Evolutionary conservation across 2,329 filamentous ascomycete species (phyloP), one percentile per base, ranked within the genome.

Genomic region (Colletotrichum siamense): DNA sequence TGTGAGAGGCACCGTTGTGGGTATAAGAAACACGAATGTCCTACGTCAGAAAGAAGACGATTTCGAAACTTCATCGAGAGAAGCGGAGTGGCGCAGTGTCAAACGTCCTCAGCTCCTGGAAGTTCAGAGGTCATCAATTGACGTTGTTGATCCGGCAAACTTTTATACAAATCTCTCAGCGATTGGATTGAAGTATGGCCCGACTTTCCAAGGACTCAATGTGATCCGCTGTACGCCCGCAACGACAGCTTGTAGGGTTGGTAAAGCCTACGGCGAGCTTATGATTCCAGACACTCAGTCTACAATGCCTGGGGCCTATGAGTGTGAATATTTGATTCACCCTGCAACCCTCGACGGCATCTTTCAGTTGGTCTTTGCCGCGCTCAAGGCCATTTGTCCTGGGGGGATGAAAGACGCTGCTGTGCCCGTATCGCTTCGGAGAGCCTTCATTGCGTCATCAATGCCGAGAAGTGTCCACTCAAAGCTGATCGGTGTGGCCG

Each of bases 391-490:
- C 1, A 83, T 82, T 4, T 77, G 79, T 4, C 71, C 77, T 26
- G 81, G 78, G 8, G 80, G 76, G 18, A 83, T 86, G 80, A 65
- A 78, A 2, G 81, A 78, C 57, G 84, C 82, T 24, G 79, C 82
- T 3, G 80, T 85, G 8, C 85, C 84, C 2, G 68, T 81, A 3
- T 22, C 74, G 75, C 24, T 71, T 80, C 10, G 82, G 82, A n/a
- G 78, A 82, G 67, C 62, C 78, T 26, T 78, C 81, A 39, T 82
- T 78, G 79, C 57, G 69, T 24, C 77, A 77, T 24, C 75, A 24
- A 6, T 59, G 61, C 57, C 26, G 39, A n/a, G 73, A 79, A 69
- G 28, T 22, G 44, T 49, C 3, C 18, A 49, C 9, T 49, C 44
- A 22, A 49, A 49, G 44, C 18, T 49, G 44, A 22, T 49, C 6